A percentile compares a stretch with the other conserved stretches of the same genome.
These are phyloP conservation scores for Lactuca saligna DNA, from an alignment of 129 eudicot genomes.

Conservation along the genomic window DNA sequence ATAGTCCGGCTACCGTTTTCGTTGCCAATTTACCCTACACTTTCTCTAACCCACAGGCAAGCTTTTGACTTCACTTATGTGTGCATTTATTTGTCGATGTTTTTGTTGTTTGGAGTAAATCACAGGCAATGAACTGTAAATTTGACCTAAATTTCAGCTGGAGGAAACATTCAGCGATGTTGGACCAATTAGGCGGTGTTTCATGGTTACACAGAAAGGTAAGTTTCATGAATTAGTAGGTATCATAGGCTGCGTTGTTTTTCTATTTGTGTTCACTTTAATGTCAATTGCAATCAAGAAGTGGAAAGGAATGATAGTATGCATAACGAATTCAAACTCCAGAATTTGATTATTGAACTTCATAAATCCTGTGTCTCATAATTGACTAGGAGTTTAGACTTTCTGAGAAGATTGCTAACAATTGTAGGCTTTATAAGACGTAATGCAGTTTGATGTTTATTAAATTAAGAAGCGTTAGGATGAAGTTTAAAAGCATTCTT, in stretches of 20 bases:
- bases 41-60: constrained; percentile 66
- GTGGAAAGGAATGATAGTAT: background rate
- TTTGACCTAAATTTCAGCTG: constrained; percentile 38
- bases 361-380: background rate
- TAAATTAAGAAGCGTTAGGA: background rate
- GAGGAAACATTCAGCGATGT: constrained; percentile 92
- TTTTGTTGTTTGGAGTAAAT: background rate
- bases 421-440: background rate
- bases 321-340: background rate
- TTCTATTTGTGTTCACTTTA: constrained; percentile 1
- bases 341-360: constrained; percentile 9
- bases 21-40: constrained; percentile 75
- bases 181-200: constrained; percentile 89
- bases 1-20: constrained; percentile 76
- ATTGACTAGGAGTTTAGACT: background rate
- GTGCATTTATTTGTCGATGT: background rate
- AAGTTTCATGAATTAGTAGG: background rate
- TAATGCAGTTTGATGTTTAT: background rate
- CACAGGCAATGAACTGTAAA: background rate
- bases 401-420: background rate
- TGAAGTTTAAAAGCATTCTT: no score
- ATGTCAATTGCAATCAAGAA: background rate
- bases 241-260: background rate
- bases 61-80: background rate
- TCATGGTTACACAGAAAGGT: constrained; percentile 92